Conservation (phyloP, 192 early-diverging fungal genomes). For the Coemansia sp. region DNA sequence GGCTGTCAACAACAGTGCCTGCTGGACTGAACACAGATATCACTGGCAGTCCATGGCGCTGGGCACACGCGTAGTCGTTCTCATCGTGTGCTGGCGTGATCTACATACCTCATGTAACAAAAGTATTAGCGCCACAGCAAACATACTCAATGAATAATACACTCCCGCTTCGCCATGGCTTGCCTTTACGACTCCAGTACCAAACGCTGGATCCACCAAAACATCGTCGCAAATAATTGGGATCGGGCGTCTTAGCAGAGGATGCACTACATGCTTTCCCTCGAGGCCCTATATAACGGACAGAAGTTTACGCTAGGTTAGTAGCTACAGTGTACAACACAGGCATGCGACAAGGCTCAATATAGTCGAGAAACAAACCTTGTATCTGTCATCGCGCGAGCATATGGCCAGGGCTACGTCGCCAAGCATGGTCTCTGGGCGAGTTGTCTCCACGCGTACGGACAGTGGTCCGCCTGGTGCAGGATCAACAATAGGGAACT, state of each 20-base stretch:
- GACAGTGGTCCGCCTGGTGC: slow-evolving; percentile 56
- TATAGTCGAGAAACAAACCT: slow-evolving; percentile 38
- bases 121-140: neutral
- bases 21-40: slow-evolving; percentile 86
- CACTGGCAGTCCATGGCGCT: slow-evolving; percentile 78
- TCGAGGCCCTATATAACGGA: slow-evolving; percentile 53
- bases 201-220: slow-evolving; percentile 88
- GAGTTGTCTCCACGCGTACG: slow-evolving; percentile 94
- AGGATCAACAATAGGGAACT: slow-evolving; percentile 82
- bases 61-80: slow-evolving; percentile 89
- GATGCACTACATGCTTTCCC: slow-evolving; percentile 80
- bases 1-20: slow-evolving; percentile 62
- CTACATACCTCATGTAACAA: slow-evolving; percentile 36
- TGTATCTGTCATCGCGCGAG: slow-evolving; percentile 85
- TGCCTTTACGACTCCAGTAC: slow-evolving; percentile 96
- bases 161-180: neutral
- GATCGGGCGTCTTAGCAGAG: slow-evolving; percentile 73
- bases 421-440: slow-evolving; percentile 98
- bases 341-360: neutral
- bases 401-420: slow-evolving; percentile 95
- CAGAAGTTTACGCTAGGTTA: neutral
- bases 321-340: neutral
- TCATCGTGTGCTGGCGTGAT: slow-evolving; percentile 96
- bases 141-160: neutral
- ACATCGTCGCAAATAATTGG: slow-evolving; percentile 86